Evolutionary conservation across 169 alveolate genomes (phyloP).

Genomic region (Eimeria maxima): DNA sequence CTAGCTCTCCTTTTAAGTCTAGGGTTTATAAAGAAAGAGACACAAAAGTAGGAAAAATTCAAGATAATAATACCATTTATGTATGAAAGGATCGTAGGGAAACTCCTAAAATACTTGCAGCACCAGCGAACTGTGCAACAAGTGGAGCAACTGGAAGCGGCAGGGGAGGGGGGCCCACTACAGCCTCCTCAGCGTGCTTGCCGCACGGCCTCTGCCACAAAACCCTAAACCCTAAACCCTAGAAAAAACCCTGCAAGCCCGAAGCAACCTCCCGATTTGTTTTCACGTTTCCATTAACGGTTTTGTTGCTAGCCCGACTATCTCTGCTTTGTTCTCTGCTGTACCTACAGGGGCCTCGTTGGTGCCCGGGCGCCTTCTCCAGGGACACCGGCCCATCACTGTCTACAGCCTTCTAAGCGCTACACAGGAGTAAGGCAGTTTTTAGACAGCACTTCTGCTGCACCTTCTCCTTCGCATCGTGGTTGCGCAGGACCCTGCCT

Average conservation of each 20-base stretch:
- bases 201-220: not conserved
- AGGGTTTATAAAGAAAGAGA: not conserved
- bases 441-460: not conserved
- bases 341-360: not conserved
- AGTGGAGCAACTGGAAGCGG: not conserved
- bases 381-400: not conserved
- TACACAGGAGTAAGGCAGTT: not conserved
- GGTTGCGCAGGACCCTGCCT: not conserved
- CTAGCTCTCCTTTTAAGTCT: not conserved
- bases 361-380: not conserved
- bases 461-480: not conserved
- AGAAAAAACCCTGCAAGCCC: not conserved
- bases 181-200: not conserved
- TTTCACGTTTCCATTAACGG: not conserved
- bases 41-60: too few species aligned
- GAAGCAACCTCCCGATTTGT: not conserved
- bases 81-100: not conserved
- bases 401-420: not conserved
- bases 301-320: not conserved
- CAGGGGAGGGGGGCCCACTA: not conserved
- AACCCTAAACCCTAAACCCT: constrained; percentile 3
- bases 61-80: too few species aligned
- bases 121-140: not conserved
- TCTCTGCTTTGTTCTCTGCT: not conserved
- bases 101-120: not conserved